These are phyloP conservation scores for Solanum virginianum DNA, from an alignment of 257 asterid species.

Conservation along the genomic window DNA sequence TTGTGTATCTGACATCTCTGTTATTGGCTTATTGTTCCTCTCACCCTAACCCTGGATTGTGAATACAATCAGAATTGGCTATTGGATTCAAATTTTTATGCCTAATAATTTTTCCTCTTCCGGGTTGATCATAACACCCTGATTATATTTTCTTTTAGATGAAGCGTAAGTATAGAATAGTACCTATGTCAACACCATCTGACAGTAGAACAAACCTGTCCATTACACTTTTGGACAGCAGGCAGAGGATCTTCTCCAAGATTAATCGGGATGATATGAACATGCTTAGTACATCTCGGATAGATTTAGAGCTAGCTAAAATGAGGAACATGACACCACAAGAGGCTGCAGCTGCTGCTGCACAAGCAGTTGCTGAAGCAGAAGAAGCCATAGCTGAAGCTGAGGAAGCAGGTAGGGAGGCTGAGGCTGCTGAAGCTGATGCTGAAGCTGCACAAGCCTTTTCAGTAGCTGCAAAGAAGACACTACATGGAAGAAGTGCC, in stretches of 20 bases:
- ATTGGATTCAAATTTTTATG: background rate
- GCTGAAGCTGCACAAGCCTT: slow-evolving; percentile 45
- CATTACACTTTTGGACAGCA: slow-evolving; percentile 11
- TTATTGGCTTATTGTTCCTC: background rate
- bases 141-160: slow-evolving; percentile 14
- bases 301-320: slow-evolving; percentile 25
- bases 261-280: slow-evolving; percentile 7
- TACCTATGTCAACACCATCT: slow-evolving; percentile 9
- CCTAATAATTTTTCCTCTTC: background rate
- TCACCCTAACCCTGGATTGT: background rate
- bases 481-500: slow-evolving; percentile 19
- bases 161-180: slow-evolving; percentile 25
- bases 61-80: background rate
- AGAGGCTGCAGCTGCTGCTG: slow-evolving; percentile 53
- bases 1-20: background rate
- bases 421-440: slow-evolving; percentile 63
- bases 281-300: slow-evolving; percentile 9
- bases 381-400: slow-evolving; percentile 53
- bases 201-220: slow-evolving; percentile 20
- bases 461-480: slow-evolving; percentile 28
- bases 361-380: slow-evolving; percentile 60
- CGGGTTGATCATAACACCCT: background rate
- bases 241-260: slow-evolving; percentile 13
- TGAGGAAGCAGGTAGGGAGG: slow-evolving; percentile 48
- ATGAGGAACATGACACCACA: slow-evolving; percentile 40